Evolutionary conservation across 2,329 filamentous ascomycete species (phyloP), one percentile per base, ranked within the genome.

Genomic region (Trichophyton verrucosum): DNA sequence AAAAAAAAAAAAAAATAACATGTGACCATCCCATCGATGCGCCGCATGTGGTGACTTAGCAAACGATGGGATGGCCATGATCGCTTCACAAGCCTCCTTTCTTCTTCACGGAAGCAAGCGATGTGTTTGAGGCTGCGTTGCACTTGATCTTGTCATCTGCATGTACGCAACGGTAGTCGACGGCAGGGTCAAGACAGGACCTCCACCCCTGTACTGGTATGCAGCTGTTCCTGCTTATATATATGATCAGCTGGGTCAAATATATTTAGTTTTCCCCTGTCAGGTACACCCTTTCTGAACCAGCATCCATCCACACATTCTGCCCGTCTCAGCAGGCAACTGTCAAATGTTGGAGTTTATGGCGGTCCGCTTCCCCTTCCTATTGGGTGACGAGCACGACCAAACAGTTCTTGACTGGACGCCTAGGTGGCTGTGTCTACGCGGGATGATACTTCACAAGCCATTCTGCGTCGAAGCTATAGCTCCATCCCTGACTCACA

Each of bases 101-200:
- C 8, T 22, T 49, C 20, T 44, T 44, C 40, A n/a, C 46, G 11
- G 17, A 6, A 49, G 13, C 20, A 49, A 47, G 46, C 46, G 40
- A 22, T 27, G 17, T 55, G 27, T 27, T 11, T 36, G n/a, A 53
- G 49, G 49, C 30, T 55, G 15, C 30, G 24, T 33, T 17, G 15
- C 49, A 55, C 49, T 55, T 55, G 49, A 55, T 36, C 49, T 3
- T 55, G 49, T 55, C 49, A 55, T 55, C 24, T 55, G 49, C 27
- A 55, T n/a, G 27, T 33, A 55, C 4, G 27, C 49, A 33, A 33
- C 24, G 17, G 17, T 27, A n/a, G 27, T 36, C 49, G n/a, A 33
- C 24, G 9, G 33, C 15, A 6, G 27, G 33, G 27, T 36, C 13
- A 9, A 36, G 22, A 24, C 6, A 1, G 13, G n/a, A 30, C 6